phyloP scores from a whole-genome alignment of 192 early-diverging fungal genomes.

The Geosiphon pyriformis region DNA sequence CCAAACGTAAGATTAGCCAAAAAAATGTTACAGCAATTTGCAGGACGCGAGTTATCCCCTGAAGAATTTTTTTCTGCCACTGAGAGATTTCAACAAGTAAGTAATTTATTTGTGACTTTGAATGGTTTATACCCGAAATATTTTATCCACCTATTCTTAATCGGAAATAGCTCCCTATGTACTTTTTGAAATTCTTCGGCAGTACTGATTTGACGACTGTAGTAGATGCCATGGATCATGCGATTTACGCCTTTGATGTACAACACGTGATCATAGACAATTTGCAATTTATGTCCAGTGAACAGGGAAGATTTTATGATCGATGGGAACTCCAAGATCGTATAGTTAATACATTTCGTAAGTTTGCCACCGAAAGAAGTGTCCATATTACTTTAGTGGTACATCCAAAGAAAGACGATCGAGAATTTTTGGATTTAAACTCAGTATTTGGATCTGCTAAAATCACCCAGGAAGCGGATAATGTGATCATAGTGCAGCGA shows the following conservation, averaged over 20 bases:
- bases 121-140: too few relatives aligned
- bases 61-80: conserved; percentile 54
- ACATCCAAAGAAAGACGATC: conserved; percentile 61
- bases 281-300: conserved; percentile 71
- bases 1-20: conserved; percentile 61
- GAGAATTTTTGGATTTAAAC: conserved; percentile 54
- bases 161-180: conserved; percentile 51
- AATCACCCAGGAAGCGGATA: conserved; percentile 73
- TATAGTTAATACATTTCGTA: conserved; percentile 54
- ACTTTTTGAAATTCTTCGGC: conserved; percentile 70
- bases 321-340: conserved; percentile 67
- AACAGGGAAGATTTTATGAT: conserved; percentile 54
- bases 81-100: conserved; percentile 58
- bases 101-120: too few relatives aligned
- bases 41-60: conserved; percentile 50
- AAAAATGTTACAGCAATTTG: conserved; percentile 64
- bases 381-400: conserved; percentile 70
- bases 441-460: conserved; percentile 70
- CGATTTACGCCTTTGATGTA: conserved; percentile 65
- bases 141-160: not conserved
- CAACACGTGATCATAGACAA: conserved; percentile 70
- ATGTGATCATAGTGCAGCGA: conserved; percentile 63
- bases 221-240: conserved; percentile 59
- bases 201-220: conserved; percentile 61
- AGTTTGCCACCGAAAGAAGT: conserved; percentile 61